Conservation (phyloP, 2,329 filamentous ascomycete species). For the Ophiostoma quercus region DNA sequence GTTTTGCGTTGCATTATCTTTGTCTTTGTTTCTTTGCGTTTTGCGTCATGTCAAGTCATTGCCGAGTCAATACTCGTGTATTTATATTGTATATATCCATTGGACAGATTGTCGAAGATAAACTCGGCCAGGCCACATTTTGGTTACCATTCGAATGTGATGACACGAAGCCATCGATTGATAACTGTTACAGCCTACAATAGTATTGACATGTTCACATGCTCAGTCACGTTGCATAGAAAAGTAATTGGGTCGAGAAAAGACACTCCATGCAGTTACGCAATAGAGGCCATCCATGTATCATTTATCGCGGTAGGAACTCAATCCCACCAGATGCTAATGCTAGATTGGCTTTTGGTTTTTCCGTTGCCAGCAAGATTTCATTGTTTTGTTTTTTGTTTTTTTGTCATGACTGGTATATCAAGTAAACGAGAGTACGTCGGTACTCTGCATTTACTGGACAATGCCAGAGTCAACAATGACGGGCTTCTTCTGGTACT, state of each 20-base stretch:
- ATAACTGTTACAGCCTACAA: too few species aligned
- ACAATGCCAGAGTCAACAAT: slow-evolving; percentile 26
- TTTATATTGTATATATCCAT: slow-evolving; percentile 16
- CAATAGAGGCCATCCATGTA: slow-evolving; percentile 14
- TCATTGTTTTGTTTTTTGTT: slow-evolving; percentile 16
- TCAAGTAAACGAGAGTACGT: not conserved
- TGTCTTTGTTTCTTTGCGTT: not conserved
- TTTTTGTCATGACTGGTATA: not conserved
- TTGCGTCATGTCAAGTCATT: not conserved
- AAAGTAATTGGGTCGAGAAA: slow-evolving; percentile 2
- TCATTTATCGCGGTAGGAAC: slow-evolving; percentile 1
- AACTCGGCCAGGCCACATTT: not conserved
- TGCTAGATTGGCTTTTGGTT: slow-evolving; percentile 6
- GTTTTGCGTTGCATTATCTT: not conserved
- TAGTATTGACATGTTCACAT: too few species aligned
- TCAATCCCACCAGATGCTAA: not conserved
- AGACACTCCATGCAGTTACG: slow-evolving; percentile 15
- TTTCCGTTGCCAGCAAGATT: slow-evolving; percentile 16
- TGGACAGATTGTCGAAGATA: not conserved
- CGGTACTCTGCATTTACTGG: slow-evolving; percentile 20
- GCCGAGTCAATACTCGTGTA: not conserved
- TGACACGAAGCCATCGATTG: not conserved
- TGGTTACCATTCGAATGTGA: not conserved
- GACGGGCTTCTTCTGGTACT: slow-evolving; percentile 45
- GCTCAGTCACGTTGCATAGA: not conserved